Evolutionary conservation across 495 filamentous ascomycete genomes (phyloP).

Genomic region (Xylaria telfairii): DNA sequence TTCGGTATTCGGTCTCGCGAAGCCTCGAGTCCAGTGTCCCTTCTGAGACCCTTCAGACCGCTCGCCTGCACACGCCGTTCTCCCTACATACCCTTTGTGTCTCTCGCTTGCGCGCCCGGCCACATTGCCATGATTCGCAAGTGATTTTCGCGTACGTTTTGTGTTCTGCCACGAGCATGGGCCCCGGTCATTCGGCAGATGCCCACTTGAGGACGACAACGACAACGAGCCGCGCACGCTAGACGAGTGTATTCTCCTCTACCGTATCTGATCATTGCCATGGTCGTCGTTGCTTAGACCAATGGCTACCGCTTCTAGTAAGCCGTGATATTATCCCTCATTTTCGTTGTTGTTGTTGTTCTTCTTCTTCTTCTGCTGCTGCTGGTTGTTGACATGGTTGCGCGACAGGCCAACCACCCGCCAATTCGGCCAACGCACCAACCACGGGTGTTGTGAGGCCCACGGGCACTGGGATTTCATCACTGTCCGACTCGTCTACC

Average conservation of each 20-base stretch:
- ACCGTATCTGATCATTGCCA: conserved; percentile 32
- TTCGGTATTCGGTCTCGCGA: not conserved
- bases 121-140: conserved; percentile 21
- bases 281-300: conserved; percentile 36
- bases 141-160: conserved; percentile 14
- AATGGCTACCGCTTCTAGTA: conserved; percentile 45
- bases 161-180: conserved; percentile 23
- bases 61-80: not conserved
- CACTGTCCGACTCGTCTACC: conserved; percentile 33
- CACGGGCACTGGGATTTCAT: conserved; percentile 27
- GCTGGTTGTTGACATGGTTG: conserved; percentile 27
- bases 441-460: conserved; percentile 25
- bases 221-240: conserved; percentile 16
- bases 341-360: conserved; percentile 3
- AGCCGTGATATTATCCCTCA: conserved; percentile 18
- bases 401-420: conserved; percentile 37
- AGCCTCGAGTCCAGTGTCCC: not conserved
- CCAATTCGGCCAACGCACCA: conserved; percentile 41
- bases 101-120: conserved; percentile 5
- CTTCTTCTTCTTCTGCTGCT: no score
- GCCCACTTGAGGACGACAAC: conserved; percentile 15
- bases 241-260: conserved; percentile 13
- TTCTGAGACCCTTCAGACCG: conserved; percentile 8
- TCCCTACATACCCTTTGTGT: conserved; percentile 13
- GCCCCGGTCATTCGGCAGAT: conserved; percentile 18